Conservation (phyloP, 1,284 basidiomycete species). For the Apiotrichum montevideense region DNA sequence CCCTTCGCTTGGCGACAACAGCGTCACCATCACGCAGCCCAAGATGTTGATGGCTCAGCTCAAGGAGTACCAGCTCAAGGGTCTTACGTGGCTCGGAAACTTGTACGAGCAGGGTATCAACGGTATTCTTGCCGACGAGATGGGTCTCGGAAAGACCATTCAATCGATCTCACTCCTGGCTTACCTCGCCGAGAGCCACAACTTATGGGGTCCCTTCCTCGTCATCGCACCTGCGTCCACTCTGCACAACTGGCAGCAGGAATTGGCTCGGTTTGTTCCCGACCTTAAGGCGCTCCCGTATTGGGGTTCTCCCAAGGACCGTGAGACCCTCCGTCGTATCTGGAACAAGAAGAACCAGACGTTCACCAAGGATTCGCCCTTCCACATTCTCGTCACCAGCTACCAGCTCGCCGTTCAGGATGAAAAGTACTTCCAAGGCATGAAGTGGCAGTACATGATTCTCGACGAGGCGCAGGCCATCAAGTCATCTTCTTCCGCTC, state of each 20-base stretch:
- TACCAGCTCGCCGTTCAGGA: constrained; percentile 96
- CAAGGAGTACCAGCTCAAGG: constrained; percentile 98
- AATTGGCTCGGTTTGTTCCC: constrained; percentile 92
- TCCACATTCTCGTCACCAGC: constrained; percentile 94
- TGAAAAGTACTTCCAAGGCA: constrained; percentile 94
- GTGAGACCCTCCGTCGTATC: constrained; percentile 88
- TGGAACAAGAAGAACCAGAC: constrained; percentile 98
- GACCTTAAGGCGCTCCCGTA: constrained; percentile 91
- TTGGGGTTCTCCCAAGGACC: constrained; percentile 97
- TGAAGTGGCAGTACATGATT: constrained; percentile 99
- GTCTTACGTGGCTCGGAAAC: constrained; percentile 96
- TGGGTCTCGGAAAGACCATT: constrained; percentile 98
- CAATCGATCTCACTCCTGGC: constrained; percentile 97
- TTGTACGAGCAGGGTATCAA: constrained; percentile 99
- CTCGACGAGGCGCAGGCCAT: constrained; percentile 99
- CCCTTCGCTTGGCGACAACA: constrained; percentile 84
- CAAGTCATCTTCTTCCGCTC: constrained; percentile 93
- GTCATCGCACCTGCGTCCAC: constrained; percentile 98
- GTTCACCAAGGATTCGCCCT: constrained; percentile 90
- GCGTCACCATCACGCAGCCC: constrained; percentile 82
- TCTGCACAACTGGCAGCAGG: constrained; percentile 99
- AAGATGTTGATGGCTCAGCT: constrained; percentile 94
- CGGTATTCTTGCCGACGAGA: constrained; percentile 96
- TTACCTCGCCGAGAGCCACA: constrained; percentile 93
- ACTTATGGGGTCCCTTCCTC: constrained; percentile 99